These are phyloP conservation scores for Annona squamosa DNA, from an alignment of 164 flowering plant genomes.

Conservation along the genomic window DNA sequence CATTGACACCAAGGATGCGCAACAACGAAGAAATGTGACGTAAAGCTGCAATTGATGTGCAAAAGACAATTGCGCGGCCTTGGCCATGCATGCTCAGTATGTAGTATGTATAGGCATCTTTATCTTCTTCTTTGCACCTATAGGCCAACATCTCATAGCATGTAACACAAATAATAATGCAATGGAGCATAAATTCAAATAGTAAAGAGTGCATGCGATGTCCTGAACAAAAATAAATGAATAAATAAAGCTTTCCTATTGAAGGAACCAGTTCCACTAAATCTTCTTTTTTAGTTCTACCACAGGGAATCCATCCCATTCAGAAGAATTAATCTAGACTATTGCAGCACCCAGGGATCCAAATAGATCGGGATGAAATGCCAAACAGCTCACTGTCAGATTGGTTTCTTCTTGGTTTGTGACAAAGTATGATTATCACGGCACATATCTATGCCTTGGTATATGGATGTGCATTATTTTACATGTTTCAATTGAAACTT, in stretches of 20 bases:
- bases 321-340: too few species aligned
- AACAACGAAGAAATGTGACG: constrained; percentile 69
- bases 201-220: not conserved
- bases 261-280: too few species aligned
- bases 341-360: too few species aligned
- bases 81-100: constrained; percentile 82
- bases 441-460: too few species aligned
- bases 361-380: too few species aligned
- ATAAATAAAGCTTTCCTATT: not conserved
- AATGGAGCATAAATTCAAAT: not conserved
- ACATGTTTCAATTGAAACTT: too few species aligned
- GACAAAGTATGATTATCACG: too few species aligned
- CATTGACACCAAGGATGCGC: constrained; percentile 52
- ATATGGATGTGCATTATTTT: too few species aligned
- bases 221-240: not conserved
- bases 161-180: not conserved
- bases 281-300: too few species aligned
- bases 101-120: constrained; percentile 88
- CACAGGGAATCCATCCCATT: too few species aligned
- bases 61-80: constrained; percentile 90
- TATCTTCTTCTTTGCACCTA: constrained; percentile 96
- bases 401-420: too few species aligned
- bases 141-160: constrained; percentile 10
- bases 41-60: constrained; percentile 87
- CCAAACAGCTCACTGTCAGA: too few species aligned